Evolutionary conservation across 495 filamentous ascomycete species (phyloP), one percentile per base, ranked within the genome.

Genomic region (Bryoglossum gracile): DNA sequence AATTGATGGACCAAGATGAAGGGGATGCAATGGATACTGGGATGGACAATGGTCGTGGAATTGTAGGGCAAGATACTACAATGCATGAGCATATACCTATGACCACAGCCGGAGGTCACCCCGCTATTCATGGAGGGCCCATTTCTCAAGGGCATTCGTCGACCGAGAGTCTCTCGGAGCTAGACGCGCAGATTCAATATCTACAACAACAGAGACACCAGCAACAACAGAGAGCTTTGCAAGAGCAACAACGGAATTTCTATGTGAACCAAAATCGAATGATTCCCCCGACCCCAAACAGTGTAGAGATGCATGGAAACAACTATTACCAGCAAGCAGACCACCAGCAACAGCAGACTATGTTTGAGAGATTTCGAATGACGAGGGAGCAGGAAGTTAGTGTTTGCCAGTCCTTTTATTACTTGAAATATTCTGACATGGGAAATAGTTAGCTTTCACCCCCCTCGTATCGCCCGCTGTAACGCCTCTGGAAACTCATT

Each of bases 401-500:
- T 68, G 44, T 10, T 41, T 21, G 36, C 16, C n/a, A 10, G 14
- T 14, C 28, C 42, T 33, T 9, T 13, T 43, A 50, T 37, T 37
- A 38, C 46, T 62, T 68, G 59, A 74, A 63, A 53, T 36, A n/a
- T 54, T 54, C 51, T 46, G 26, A 28, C 21, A 25, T 50, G 30
- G 17, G 41, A 47, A 43, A n/a, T 56, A 87, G 86, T 87, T 90
- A 67, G 74, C 87, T 19, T 96, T 95, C 65, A 98, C 92, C 5
- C 92, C 92, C 8, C 78, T 98, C 23, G 86, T 94, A 6, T 96
- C 92, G 26, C 92, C 92, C 16, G 91, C 89, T 2, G 91, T 96
- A 57, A 95, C 91, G 8, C 91, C 92, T 22, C 74, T 92, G 38
- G 90, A 95, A 53, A 76, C 78, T 25, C 84, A 89, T 60, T 94